Conservation (phyloP, 192 early-diverging fungal species). For the Neocallimastix lanati region DNA sequence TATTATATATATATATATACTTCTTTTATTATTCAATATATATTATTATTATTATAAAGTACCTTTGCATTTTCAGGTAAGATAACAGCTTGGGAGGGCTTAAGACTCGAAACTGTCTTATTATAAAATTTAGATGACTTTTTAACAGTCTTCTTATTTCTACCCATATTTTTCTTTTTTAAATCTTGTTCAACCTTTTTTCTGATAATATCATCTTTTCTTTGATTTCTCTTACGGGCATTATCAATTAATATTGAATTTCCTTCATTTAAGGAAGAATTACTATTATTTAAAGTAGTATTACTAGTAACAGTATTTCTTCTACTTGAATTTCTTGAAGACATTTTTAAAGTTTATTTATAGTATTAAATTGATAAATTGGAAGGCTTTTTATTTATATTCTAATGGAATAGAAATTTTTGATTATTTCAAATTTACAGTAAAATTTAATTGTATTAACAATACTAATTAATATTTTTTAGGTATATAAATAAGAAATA, state of each 20-base stretch:
- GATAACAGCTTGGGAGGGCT: conserved; percentile 1
- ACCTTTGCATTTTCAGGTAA: background rate
- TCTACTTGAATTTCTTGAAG: background rate
- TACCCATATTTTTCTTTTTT: conserved; percentile 7
- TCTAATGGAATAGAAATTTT: no score
- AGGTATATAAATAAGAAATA: no score
- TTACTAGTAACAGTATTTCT: background rate
- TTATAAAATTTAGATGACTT: background rate
- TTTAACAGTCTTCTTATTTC: conserved; percentile 1
- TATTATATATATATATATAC: no score
- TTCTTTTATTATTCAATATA: no score
- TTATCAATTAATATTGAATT: background rate
- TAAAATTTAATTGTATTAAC: no score
- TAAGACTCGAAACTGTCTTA: background rate
- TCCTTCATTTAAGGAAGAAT: no score
- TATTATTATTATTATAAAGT: no score
- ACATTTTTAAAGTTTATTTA: background rate
- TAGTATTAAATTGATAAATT: no score
- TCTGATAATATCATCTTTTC: conserved; percentile 25
- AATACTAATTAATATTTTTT: no score
- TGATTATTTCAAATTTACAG: no score
- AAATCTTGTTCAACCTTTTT: conserved; percentile 27
- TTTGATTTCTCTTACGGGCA: conserved; percentile 12
- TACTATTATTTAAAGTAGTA: no score
- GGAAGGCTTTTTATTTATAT: no score